Evolutionary conservation across 345 rosid species (phyloP).

Genomic region (Lagerstroemia speciosa): DNA sequence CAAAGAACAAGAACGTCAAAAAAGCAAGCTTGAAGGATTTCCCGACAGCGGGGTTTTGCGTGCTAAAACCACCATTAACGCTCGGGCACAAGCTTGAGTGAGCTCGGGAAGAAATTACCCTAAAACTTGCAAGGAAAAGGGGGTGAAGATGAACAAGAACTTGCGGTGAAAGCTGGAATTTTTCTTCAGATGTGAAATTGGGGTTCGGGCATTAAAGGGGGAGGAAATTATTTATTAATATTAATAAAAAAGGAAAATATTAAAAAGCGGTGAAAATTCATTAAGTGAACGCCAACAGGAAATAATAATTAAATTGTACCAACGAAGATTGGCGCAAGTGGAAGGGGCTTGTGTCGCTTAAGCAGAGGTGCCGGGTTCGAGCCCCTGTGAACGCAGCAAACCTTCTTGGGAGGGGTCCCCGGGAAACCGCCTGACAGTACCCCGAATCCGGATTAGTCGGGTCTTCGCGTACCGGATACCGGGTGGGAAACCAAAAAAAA

Average conservation of each 20-base stretch:
- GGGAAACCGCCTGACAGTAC: too few relatives aligned
- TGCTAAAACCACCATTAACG: slow-evolving; percentile 11
- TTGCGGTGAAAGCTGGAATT: slow-evolving; percentile 1
- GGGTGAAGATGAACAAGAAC: not conserved
- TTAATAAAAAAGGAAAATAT: slow-evolving; percentile 11
- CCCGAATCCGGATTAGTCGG: too few relatives aligned
- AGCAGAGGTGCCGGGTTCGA: too few relatives aligned
- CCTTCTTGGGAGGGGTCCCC: too few relatives aligned
- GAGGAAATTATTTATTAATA: slow-evolving; percentile 23
- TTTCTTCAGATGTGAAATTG: slow-evolving; percentile 13
- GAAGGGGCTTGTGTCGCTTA: too few relatives aligned
- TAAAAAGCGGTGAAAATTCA: slow-evolving; percentile 1
- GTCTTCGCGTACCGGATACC: too few relatives aligned
- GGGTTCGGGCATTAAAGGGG: slow-evolving; percentile 32
- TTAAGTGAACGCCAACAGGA: slow-evolving; percentile 12
- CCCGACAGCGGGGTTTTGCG: slow-evolving; percentile 11
- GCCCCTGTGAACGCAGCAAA: too few relatives aligned
- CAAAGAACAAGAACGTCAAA: not conserved
- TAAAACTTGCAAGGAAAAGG: slow-evolving; percentile 2
- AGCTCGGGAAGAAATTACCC: slow-evolving; percentile 4
- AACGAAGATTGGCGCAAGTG: too few relatives aligned
- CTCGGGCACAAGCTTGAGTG: slow-evolving; percentile 7
- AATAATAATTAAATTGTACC: slow-evolving; percentile 57
- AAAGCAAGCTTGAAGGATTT: not conserved
- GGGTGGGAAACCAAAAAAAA: too few relatives aligned